Percentiles rank a stretch among this genome's conserved stretches.
Evolutionary conservation across 148 eudicot species (phyloP).

Genomic region (Vaccinium darrowii): DNA sequence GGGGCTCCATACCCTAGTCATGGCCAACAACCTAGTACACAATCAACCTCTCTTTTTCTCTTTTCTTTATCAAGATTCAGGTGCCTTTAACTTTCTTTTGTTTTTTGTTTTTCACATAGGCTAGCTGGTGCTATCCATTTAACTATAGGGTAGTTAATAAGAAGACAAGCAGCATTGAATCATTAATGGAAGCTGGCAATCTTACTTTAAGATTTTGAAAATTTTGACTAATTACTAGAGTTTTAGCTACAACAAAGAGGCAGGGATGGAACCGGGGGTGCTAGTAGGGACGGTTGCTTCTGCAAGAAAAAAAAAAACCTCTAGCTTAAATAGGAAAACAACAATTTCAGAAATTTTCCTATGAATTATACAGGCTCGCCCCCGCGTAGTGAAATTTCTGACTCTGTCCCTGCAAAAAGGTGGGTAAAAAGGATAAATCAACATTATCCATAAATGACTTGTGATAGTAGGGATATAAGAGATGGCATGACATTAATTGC

Average conservation of each 20-base stretch:
- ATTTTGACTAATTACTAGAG: background rate
- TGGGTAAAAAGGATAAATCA: no score
- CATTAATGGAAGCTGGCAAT: background rate
- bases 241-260: no score
- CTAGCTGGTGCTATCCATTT: background rate
- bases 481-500: no score
- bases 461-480: no score
- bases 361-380: no score
- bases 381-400: no score
- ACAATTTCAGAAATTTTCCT: no score
- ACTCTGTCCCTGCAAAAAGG: no score
- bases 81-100: background rate
- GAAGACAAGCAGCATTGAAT: background rate
- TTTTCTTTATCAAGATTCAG: conserved; percentile 4
- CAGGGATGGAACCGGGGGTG: no score
- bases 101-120: background rate
- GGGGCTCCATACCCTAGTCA: background rate
- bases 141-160: background rate
- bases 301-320: background rate
- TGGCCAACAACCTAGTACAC: conserved; percentile 8
- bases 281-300: no score
- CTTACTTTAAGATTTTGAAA: background rate
- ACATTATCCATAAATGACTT: no score
- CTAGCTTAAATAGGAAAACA: no score
- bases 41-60: background rate